phyloP scores from a whole-genome alignment of 805 yeast genomes.

The Tetrapisispora phaffii region DNA sequence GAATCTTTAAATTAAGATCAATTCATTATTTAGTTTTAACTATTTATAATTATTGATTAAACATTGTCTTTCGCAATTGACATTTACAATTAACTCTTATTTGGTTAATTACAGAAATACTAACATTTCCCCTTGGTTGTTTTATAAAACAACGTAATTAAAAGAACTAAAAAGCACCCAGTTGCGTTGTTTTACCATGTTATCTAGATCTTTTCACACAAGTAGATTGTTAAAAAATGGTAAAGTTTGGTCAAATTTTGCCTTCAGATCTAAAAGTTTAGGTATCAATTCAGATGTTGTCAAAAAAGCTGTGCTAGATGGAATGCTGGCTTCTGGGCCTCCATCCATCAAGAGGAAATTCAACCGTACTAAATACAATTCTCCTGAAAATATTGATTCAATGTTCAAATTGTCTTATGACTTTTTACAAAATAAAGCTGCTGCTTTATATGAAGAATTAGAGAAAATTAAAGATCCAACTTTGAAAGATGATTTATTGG shows the following conservation, averaged over 20 bases:
- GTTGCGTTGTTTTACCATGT: constrained; percentile 12
- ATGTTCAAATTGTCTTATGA: constrained; percentile 64
- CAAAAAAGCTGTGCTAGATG: constrained; percentile 29
- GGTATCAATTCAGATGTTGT: constrained; percentile 19
- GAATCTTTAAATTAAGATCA: too few relatives aligned
- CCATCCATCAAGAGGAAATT: constrained; percentile 37
- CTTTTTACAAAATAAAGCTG: constrained; percentile 41
- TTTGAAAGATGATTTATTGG: constrained; percentile 30
- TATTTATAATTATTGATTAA: too few relatives aligned
- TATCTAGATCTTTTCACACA: constrained; percentile 18
- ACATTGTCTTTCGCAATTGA: too few relatives aligned
- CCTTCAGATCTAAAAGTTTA: constrained; percentile 21
- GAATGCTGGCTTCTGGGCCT: constrained; percentile 39
- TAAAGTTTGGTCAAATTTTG: constrained; percentile 25
- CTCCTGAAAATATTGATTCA: constrained; percentile 62
- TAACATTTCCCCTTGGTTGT: too few relatives aligned
- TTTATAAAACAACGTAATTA: too few relatives aligned
- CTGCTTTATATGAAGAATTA: constrained; percentile 28
- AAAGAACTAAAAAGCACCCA: too few relatives aligned
- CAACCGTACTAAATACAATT: constrained; percentile 43
- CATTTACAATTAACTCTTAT: too few relatives aligned
- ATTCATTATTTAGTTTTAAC: too few relatives aligned
- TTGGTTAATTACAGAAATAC: too few relatives aligned
- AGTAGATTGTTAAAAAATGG: constrained; percentile 7
- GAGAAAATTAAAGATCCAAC: constrained; percentile 16